Evolutionary conservation across 768 basidiomycete genomes (phyloP), one percentile per base, ranked within the genome.

Genomic region (Chalciporus pseudorubinellus): DNA sequence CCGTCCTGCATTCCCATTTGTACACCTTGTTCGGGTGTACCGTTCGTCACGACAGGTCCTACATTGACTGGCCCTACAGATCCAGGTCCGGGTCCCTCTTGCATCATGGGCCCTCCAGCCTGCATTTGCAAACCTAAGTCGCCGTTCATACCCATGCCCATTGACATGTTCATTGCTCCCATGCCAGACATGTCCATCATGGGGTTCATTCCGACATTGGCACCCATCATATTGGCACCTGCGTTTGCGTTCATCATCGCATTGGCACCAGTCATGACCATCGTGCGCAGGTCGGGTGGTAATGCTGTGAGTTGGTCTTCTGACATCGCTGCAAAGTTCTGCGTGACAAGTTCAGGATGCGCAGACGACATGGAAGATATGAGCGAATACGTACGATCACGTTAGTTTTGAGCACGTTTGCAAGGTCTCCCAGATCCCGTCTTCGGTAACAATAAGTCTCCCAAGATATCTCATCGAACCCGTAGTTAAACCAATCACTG

Each of bases 401-500:
- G 59, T 89, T 91, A 2, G 82, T 81, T 64, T 93, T 93, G 50
- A 94, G 77, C 40, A 90, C 82, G 51, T 79, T 83, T 0, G 87
- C 89, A 49, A 88, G 76, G 51, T 92, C 91, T 3, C 89, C 86
- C 45, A 92, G 66, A 50, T 92, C 89, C 38, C 89, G 78, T 60
- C 92, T 77, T 60, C 91, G 80, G 68, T 89, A 87, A 60, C 87
- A 90, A 62, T 95, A 99, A 38, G 85, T 86, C 64, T 92, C 90
- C 93, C 94, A 99, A 29, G 89, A 89, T 14, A 91, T 79, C 71
- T 99, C 97, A 69, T 99, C 97, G 63, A 98, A 98, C 0, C 97
- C 97, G 60, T 97, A 98, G 70, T 99, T 98, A 72, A 99, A 99
- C 89, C 94, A 99, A 73, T 98, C 95, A 59, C 89, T 88, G 54